Base-by-base conservation (phyloP, 179 eudicot genomes). In the Vitellaria paradoxa region DNA sequence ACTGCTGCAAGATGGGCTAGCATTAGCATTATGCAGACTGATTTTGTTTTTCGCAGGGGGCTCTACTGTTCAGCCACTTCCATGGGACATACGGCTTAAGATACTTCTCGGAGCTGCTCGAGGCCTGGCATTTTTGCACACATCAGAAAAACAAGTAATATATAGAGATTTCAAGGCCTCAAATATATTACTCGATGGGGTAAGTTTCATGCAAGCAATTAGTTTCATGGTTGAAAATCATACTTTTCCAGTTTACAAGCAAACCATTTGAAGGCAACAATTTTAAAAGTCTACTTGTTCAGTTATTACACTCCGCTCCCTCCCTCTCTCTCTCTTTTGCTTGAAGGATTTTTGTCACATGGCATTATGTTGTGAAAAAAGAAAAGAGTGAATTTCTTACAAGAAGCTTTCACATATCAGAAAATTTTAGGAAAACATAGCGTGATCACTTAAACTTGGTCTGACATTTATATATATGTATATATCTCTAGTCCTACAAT, bases 161-260 rank as follows among this genome's bases (percentile, higher is more conserved):
- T 91, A 81, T 55, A 81, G 93, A 82, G 97, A 91, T 74, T 86
- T 91, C 73, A 91, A 91, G 77, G 89, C 97, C 8, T 86, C 97
- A 14, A 91, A 91, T 76, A 91, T 91, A 67, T 71, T 87, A 80
- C 87, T 84, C 49, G 89, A 87, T 69, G 83, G 81, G 75, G 89
- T 86, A 70, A 72, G 81, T 57, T 70, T 23, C 13, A 47, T 68
- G 8, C 49, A 11, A 65, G 12, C 72, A 50, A 10, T 21, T 49
- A 4, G 26, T 65, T 65, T 76, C 72, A 53, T 30, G 24, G 45
- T 52, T 64, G 62, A n/a, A 72, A 21, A 26, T 70, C 56, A n/a
- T 5, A 9, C 40, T 62, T 62, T 62, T 21, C 30, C 14, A 59
- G 15, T 53, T 53, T 53, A 3, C 57, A 17, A 17, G 9, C 18